Evolutionary conservation across 495 filamentous ascomycete species (phyloP), one percentile per base, ranked within the genome.

Genomic region (Aspergillus mulundensis): DNA sequence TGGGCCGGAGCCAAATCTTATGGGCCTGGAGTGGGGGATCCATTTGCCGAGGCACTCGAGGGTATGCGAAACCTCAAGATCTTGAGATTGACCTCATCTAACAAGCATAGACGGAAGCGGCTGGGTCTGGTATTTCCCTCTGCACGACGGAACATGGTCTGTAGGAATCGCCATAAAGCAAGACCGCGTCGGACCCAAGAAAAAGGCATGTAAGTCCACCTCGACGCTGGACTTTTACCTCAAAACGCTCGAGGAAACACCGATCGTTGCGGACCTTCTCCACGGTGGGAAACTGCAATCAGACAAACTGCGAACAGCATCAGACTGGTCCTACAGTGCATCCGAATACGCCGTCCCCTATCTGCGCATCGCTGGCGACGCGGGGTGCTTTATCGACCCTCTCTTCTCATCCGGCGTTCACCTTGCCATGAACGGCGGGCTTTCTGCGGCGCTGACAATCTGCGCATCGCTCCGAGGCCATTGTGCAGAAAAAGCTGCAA

Each of bases 91-190:
- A 36, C 16, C 19, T 7, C 6, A 18, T 43, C 50, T 53, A 34
- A 53, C 50, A 15, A 18, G 14, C 19, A 15, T 38, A 73, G 72
- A 75, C 60, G 66, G 42, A 3, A 73, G 70, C 54, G 76, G 75
- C 32, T 79, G 73, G 76, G 62, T 51, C 16, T 79, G 75, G 75
- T 51, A 61, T 49, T 76, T 79, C 46, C 75, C 76, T 18, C 63
- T 79, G 20, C 73, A 77, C 59, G 61, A 78, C 50, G 68, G 68
- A 28, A 77, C 69, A 7, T 40, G 55, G 11, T 77, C 75, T 6
- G 64, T 77, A n/a, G 76, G 75, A 12, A 58, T 73, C 12, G 71
- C 73, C 10, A 64, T 63, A 53, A 63, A 63, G n/a, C 72, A 76
- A 51, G 65, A 75, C 14, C 11, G 5, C 5, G 38, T 68, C 7